These are phyloP conservation scores for Nakazawaea ernobii DNA, from an alignment of 805 yeast species.

Conservation along the genomic window DNA sequence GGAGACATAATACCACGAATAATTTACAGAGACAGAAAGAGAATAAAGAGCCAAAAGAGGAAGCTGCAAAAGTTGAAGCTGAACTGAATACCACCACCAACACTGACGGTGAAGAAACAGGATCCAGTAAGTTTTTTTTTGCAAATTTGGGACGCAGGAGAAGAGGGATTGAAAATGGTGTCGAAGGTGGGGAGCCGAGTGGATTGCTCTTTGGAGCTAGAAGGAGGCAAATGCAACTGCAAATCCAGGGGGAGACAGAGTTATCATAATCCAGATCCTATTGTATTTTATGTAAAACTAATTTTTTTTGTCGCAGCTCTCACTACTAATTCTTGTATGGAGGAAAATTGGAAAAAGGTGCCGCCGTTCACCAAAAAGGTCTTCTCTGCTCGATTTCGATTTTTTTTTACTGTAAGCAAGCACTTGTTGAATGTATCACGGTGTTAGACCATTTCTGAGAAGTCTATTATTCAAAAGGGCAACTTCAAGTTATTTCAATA, in stretches of 20 bases:
- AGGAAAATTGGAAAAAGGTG: background rate
- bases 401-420: background rate
- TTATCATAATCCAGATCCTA: slow-evolving; percentile 36
- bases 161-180: slow-evolving; percentile 20
- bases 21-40: background rate
- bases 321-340: background rate
- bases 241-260: slow-evolving; percentile 19
- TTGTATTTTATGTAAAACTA: slow-evolving; percentile 69
- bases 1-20: slow-evolving; percentile 9
- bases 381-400: background rate
- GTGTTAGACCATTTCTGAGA: background rate
- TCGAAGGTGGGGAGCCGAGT: slow-evolving; percentile 21
- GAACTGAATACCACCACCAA: background rate
- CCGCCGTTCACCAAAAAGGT: slow-evolving; percentile 3
- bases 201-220: slow-evolving; percentile 20
- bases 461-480: background rate
- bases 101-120: slow-evolving; percentile 9
- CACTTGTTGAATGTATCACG: background rate
- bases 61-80: background rate
- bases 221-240: slow-evolving; percentile 17
- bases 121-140: slow-evolving; percentile 11
- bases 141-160: slow-evolving; percentile 23
- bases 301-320: background rate
- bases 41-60: background rate
- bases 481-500: background rate